Conservation (phyloP, 2,329 filamentous ascomycete species). For the Stachybotrys echinatus region DNA sequence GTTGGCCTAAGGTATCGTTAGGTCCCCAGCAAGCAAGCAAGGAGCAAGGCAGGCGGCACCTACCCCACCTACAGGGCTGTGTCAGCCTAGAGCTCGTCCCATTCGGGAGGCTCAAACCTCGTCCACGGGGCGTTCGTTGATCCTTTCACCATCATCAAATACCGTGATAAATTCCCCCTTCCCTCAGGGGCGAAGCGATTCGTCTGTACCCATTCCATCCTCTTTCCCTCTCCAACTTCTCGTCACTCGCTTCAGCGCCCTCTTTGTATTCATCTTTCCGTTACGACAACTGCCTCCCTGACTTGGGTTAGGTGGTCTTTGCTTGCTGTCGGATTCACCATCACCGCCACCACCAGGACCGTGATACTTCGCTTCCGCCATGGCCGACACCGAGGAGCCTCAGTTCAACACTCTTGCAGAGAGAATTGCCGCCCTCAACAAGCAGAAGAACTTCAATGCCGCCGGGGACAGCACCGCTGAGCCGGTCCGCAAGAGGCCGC, state of each 20-base stretch:
- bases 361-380: conserved; percentile 20
- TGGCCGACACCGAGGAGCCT: conserved; percentile 59
- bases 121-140: not conserved
- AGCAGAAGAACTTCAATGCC: conserved; percentile 50
- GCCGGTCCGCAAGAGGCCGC: conserved; percentile 35
- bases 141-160: not conserved
- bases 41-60: too few species aligned
- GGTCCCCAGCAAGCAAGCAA: too few species aligned
- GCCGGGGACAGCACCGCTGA: conserved; percentile 22
- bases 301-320: too few species aligned
- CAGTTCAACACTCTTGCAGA: conserved; percentile 56
- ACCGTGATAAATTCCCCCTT: too few species aligned
- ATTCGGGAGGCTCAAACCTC: not conserved
- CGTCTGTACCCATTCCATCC: not conserved
- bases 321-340: too few species aligned
- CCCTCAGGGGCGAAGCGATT: too few species aligned
- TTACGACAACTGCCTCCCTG: too few species aligned
- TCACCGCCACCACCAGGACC: too few species aligned
- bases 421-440: conserved; percentile 59
- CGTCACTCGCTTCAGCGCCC: not conserved
- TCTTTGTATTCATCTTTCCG: too few species aligned
- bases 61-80: not conserved
- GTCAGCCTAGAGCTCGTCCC: not conserved
- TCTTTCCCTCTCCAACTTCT: not conserved
- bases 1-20: too few species aligned